Percentiles rank a stretch among this genome's conserved stretches.
These are phyloP conservation scores for Fusarium scirpi DNA, from an alignment of 2,329 filamentous ascomycete species.

Conservation along the genomic window DNA sequence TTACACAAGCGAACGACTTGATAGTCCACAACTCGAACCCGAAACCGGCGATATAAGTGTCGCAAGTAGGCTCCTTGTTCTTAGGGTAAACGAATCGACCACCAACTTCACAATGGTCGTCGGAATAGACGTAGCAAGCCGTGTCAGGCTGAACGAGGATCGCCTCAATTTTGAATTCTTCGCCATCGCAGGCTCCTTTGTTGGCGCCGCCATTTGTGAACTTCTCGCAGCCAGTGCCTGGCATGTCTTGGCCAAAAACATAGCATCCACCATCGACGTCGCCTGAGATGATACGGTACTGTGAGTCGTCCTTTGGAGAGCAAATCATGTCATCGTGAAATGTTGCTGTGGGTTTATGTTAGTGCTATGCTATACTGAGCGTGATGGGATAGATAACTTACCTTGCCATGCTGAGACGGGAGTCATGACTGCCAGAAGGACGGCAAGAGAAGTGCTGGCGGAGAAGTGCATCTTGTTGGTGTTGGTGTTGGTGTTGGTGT, in stretches of 20 bases:
- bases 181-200: background rate
- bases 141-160: background rate
- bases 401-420: background rate
- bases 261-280: background rate
- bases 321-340: background rate
- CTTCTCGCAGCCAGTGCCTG: background rate
- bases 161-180: background rate
- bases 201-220: background rate
- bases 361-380: background rate
- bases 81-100: background rate
- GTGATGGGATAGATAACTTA: rapidly evolving
- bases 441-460: background rate
- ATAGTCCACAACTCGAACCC: too few species aligned
- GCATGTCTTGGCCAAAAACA: background rate
- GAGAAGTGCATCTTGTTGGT: background rate
- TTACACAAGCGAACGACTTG: too few species aligned
- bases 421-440: background rate
- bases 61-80: too few species aligned
- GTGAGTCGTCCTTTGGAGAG: background rate
- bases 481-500: rapidly evolving
- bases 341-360: background rate
- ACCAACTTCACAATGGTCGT: background rate
- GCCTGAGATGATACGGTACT: background rate
- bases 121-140: background rate
- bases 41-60: too few species aligned